Conservation (phyloP, 2,329 filamentous ascomycete species). For the Penicillium sp. region DNA sequence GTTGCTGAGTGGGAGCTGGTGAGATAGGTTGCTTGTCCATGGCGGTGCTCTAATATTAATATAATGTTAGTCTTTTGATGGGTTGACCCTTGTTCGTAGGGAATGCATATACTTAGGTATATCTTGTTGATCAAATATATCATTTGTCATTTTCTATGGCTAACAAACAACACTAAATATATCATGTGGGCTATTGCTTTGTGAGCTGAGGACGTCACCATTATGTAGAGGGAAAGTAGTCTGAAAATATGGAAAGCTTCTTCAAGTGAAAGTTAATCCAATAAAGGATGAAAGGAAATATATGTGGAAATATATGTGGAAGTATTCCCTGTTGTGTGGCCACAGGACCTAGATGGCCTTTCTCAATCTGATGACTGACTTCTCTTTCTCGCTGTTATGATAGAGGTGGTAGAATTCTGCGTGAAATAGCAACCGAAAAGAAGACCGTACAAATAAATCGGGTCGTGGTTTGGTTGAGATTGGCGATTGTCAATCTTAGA, state of each 20-base stretch:
- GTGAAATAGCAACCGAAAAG: background rate
- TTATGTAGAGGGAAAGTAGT: too few species aligned
- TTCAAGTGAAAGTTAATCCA: too few species aligned
- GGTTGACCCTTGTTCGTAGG: background rate
- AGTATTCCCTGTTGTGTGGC: too few species aligned
- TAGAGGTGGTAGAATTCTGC: background rate
- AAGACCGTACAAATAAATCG: background rate
- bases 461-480: background rate
- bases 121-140: background rate
- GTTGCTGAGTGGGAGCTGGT: slow-evolving; percentile 58
- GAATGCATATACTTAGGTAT: background rate
- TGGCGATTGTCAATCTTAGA: too few species aligned
- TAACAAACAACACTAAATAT: too few species aligned
- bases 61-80: background rate
- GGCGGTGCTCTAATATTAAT: background rate
- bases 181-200: too few species aligned
- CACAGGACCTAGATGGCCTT: too few species aligned
- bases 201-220: too few species aligned
- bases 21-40: slow-evolving; percentile 10
- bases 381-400: background rate
- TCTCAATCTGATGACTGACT: background rate
- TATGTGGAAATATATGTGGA: too few species aligned
- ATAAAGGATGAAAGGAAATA: too few species aligned
- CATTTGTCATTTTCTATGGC: background rate
- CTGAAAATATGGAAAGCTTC: too few species aligned